Evolutionary conservation across 2,329 filamentous ascomycete genomes (phyloP), one percentile per base, ranked within the genome.

Genomic region (Aspergillus persii): DNA sequence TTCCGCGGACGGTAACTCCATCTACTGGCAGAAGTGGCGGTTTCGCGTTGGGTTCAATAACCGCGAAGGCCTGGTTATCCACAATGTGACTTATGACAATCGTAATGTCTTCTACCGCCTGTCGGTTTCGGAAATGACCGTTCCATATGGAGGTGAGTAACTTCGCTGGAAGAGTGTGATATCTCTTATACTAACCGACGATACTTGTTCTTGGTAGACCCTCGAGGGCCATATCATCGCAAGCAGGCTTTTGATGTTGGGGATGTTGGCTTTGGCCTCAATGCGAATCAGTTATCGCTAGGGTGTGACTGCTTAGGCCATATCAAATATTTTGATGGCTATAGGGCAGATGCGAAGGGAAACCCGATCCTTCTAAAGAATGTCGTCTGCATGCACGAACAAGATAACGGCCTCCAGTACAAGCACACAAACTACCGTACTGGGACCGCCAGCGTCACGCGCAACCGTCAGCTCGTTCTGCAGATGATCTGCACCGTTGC

Each of bases 351-450:
- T 61, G 81, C 84, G 64, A 83, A 86, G 57, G 88, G 87, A 30
- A 78, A 81, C 4, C 81, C 84, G 0, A 68, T 84, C 2, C 75
- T 80, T 1, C 84, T 89, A 73, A 81, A 86, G 7, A 90, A 90
- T 61, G 84, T 86, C 8, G 80, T 90, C 49, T 90, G 88, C 66
- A 80, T 90, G 39, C 88, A 91, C 69, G 88, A 91, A 71, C 87
- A 90, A 71, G 88, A 91, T 66, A 84, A 80, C 31, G 88, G 88
- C 4, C 87, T 89, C 39, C 85, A 85, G 46, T 89, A 87, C 81
- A 91, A 90, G 69, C 88, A 91, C 74, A 89, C 86, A 58, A 90
- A 90, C 74, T 89, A 89, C 76, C 81, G 88, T 15, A 89, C 84
- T 6, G 84, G 83, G 0, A 80, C 85, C 2, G 86, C 87, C 1